Base-by-base conservation (phyloP, 192 early-diverging fungal species). In the Mortierella alpina region DNA sequence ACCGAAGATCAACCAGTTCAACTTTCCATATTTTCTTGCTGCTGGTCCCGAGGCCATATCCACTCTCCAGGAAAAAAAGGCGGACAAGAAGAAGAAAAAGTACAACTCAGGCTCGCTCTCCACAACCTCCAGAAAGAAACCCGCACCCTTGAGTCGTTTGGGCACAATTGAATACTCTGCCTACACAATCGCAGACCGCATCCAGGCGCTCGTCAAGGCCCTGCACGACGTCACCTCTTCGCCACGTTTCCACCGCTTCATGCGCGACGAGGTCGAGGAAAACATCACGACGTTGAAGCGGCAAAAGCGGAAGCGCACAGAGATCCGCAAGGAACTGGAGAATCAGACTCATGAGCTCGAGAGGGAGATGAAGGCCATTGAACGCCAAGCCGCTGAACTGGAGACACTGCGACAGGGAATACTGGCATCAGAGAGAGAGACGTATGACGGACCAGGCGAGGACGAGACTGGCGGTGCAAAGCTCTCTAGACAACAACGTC, bases 181-280 rank as follows among this genome's bases (percentile, higher is more conserved):
- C 10, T 80, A 68, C 48, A 72, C 77, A 0, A 55, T 63, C 7
- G 52, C 70, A 6, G 70, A 80, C 41, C 63, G 77, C 11, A 68
- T 80, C 47, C 70, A 80, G 22, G 77, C 77, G 4, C 49, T 80
- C 8, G 69, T 72, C 18, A 80, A 80, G 52, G 77, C 77, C 0
- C 41, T 72, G 40, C 77, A 80, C 20, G 77, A 80, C 54, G 72
- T 80, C 53, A 72, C 57, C 2, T 56, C 70, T 5, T 80, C 77
- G 14, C 54, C 63, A 14, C 63, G 63, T 15, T 80, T 80, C 44
- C 77, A 80, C 45, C 23, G 70, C 13, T 80, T 80, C 50, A 80
- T 80, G 77, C 50, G 77, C 12, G 65, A 80, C 18, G 59, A 80
- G 12, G 77, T 80, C 49, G 77, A 80, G 41, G 77, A 80, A 18